Evolutionary conservation across 495 filamentous ascomycete genomes (phyloP).

Genomic region (Daldinia grandis): DNA sequence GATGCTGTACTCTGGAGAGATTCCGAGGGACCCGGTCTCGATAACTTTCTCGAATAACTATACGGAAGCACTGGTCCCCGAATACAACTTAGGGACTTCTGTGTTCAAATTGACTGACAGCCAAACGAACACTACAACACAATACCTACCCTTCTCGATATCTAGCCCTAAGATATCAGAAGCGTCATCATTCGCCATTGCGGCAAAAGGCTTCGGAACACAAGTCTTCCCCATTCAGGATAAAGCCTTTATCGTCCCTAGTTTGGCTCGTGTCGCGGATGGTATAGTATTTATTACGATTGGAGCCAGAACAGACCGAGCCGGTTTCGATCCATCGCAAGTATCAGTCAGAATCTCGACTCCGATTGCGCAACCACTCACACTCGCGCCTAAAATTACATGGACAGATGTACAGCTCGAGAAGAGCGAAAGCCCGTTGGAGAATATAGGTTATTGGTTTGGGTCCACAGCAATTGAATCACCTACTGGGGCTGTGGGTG

Average conservation of each 20-base stretch:
- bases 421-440: conserved; percentile 19
- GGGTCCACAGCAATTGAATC: conserved; percentile 26
- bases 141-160: conserved; percentile 35
- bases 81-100: conserved; percentile 31
- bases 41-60: conserved; percentile 41
- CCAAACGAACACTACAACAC: conserved; percentile 29
- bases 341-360: conserved; percentile 33
- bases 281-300: conserved; percentile 37
- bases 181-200: conserved; percentile 35
- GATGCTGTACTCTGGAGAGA: conserved; percentile 22
- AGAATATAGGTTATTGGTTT: conserved; percentile 27
- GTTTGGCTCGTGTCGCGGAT: conserved; percentile 24
- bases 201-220: conserved; percentile 12
- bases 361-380: conserved; percentile 43
- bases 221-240: conserved; percentile 42
- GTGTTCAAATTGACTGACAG: conserved; percentile 24
- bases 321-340: conserved; percentile 13
- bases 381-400: conserved; percentile 44
- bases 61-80: conserved; percentile 20
- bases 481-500: conserved; percentile 37
- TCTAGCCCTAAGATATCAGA: conserved; percentile 1
- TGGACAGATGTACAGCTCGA: conserved; percentile 19
- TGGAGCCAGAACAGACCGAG: conserved; percentile 23
- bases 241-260: conserved; percentile 42
- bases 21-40: conserved; percentile 16